Percentiles rank a stretch among this genome's conserved stretches.
phyloP scores from a whole-genome alignment of 1,284 basidiomycete genomes.

The Jaminaea rosea region DNA sequence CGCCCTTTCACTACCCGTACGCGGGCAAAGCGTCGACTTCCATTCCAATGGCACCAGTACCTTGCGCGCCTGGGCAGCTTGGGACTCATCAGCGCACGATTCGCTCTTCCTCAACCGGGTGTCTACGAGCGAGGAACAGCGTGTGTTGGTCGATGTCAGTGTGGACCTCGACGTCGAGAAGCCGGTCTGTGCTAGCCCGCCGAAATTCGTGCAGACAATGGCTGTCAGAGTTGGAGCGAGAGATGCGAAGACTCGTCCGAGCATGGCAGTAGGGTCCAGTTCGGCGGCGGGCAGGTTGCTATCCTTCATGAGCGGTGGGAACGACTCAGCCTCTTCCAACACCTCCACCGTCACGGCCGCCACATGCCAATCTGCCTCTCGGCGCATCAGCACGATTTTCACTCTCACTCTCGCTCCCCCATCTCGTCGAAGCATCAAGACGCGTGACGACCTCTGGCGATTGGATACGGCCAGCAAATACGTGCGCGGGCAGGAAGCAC shows the following conservation, averaged over 20 bases:
- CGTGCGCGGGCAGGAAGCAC: conserved; percentile 76
- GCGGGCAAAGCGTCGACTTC: conserved; percentile 31
- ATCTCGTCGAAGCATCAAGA: conserved; percentile 68
- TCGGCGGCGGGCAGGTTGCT: conserved; percentile 75
- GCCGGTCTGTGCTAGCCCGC: conserved; percentile 71
- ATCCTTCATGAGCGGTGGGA: conserved; percentile 49
- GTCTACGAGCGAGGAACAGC: conserved; percentile 67
- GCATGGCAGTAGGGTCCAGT: too few relatives aligned
- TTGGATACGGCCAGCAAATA: conserved; percentile 89
- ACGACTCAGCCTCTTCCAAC: too few relatives aligned
- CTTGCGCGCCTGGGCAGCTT: conserved; percentile 52
- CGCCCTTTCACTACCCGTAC: conserved; percentile 20
- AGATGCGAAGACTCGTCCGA: conserved; percentile 72
- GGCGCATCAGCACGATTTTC: too few relatives aligned
- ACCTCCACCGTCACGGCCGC: too few relatives aligned
- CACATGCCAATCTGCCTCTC: too few relatives aligned
- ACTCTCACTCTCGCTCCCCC: conserved; percentile 71
- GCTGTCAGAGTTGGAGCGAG: conserved; percentile 76
- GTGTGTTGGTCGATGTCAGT: conserved; percentile 66
- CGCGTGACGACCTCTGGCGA: conserved; percentile 75
- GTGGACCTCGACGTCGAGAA: conserved; percentile 65
- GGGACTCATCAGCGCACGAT: conserved; percentile 90
- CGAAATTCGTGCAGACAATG: conserved; percentile 76
- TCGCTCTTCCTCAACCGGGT: conserved; percentile 75
- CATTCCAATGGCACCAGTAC: conserved; percentile 26